These are phyloP conservation scores for Rosa rugosa DNA, from an alignment of 306 rosid species.

Conservation along the genomic window DNA sequence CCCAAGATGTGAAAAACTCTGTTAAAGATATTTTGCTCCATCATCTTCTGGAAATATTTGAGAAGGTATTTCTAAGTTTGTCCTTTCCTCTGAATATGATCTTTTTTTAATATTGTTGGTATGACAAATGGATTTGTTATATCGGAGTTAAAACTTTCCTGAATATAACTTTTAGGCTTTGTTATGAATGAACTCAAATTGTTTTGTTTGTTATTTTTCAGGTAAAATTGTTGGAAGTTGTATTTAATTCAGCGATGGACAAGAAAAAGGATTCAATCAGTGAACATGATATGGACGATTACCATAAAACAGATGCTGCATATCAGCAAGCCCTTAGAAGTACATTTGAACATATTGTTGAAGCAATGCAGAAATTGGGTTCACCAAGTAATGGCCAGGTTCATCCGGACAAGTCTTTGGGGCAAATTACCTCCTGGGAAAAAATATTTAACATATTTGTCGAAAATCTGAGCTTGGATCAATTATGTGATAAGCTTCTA, in stretches of 20 bases:
- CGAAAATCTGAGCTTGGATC: conserved; percentile 48
- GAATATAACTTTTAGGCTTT: neutral
- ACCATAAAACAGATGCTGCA: conserved; percentile 21
- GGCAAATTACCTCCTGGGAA: conserved; percentile 57
- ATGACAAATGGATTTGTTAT: neutral
- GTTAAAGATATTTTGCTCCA: conserved; percentile 51
- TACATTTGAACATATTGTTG: conserved; percentile 46
- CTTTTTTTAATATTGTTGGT: neutral
- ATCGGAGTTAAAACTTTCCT: neutral
- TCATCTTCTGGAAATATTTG: conserved; percentile 53
- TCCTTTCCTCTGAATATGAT: neutral
- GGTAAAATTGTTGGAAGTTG: conserved; percentile 60
- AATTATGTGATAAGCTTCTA: conserved; percentile 48
- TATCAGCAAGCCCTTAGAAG: conserved; percentile 47
- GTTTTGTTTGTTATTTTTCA: conserved; percentile 26
- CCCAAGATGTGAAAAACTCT: conserved; percentile 40
- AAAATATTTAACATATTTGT: conserved; percentile 43
- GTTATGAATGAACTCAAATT: neutral
- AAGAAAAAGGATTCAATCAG: conserved; percentile 18
- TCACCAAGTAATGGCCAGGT: conserved; percentile 28
- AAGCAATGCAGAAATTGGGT: conserved; percentile 45
- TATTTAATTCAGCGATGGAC: conserved; percentile 35
- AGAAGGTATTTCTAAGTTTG: conserved; percentile 48
- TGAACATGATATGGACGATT: conserved; percentile 22
- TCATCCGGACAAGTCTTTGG: conserved; percentile 39